Base-by-base conservation (phyloP, 2,329 filamentous ascomycete species). In the Aspergillus tamarii region DNA sequence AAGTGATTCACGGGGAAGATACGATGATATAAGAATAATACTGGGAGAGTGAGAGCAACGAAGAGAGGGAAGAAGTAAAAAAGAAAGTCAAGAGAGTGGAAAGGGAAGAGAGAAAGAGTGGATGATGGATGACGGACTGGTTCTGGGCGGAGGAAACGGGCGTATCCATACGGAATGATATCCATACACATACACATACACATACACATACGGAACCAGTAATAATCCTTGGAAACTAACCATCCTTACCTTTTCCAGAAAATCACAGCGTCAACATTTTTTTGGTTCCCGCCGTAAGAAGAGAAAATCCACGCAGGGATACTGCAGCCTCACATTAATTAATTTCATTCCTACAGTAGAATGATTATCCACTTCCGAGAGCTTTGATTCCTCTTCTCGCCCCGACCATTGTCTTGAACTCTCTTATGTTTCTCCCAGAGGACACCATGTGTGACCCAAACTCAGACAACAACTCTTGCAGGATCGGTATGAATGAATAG, bases 221-320 rank as follows among this genome's bases (percentile, higher is more conserved):
- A 56, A 62, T 45, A 46, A 55, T 64, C 28, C 34, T 36, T 21
- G 21, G 52, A 16, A 39, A 52, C 28, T 32, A n/a, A 55, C 28
- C n/a, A 55, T 55, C 52, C 52, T 16, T 55, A 21, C 52, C 52
- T 39, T 36, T 54, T 54, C 30, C 32, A 30, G 32, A 39, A 32
- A 14, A 23, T n/a, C n/a, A 23, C 39, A 16, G 23, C 10, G 14
- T 32, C 48, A 39, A 39, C 21, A 54, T 67, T 69, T 69, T 65
- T 62, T 57, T 34, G 41, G 57, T 66, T 69, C 59, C 67, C 67
- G 67, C 66, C 63, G 63, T 68, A 67, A 65, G 64, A 69, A 67
- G 57, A 48, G 50, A 57, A 61, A 62, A 61, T 57, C 65, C 28
- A n/a, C 39, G 34, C 30, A 59, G 52, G 52, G 52, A 54, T 39